A percentile compares a stretch with the other conserved stretches of the same genome.
Evolutionary conservation across 148 eudicot species (phyloP).

Genomic region (Rhododendron ovatum): DNA sequence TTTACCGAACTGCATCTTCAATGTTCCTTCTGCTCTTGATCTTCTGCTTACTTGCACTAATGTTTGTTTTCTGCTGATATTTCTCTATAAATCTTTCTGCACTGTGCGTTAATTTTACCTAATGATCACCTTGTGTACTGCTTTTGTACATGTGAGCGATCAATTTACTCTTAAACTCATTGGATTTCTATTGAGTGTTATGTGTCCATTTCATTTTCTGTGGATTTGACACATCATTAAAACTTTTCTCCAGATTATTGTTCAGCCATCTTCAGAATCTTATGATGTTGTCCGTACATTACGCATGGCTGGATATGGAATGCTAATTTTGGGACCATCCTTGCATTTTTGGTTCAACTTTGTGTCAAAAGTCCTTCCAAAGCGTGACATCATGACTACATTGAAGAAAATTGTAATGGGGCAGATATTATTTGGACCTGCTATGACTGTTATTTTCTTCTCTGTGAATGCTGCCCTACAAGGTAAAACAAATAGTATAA

Average conservation of each 20-base stretch:
- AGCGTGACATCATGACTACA: conserved; percentile 63
- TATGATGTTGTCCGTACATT: conserved; percentile 63
- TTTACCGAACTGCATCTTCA: background rate
- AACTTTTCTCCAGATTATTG: conserved; percentile 46
- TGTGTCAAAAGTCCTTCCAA: conserved; percentile 61
- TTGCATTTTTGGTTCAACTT: conserved; percentile 90
- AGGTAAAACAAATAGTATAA: conserved; percentile 37
- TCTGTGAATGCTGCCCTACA: conserved; percentile 78
- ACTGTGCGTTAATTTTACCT: background rate
- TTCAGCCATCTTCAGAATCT: conserved; percentile 40
- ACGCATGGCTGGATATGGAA: conserved; percentile 90
- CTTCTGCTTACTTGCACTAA: background rate
- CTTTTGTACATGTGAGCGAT: background rate
- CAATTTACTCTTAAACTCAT: background rate
- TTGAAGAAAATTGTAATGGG: conserved; percentile 76
- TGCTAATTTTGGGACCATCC: conserved; percentile 77
- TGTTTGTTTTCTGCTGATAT: background rate
- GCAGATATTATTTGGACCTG: conserved; percentile 73
- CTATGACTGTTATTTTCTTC: conserved; percentile 76
- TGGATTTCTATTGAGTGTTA: background rate
- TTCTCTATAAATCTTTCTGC: background rate
- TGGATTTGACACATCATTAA: conserved; percentile 1
- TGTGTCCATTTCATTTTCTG: background rate
- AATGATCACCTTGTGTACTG: background rate
- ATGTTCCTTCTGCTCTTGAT: background rate